A percentile compares a stretch with the other conserved stretches of the same genome.
Evolutionary conservation across 176 grass and related monocot species (phyloP).

Genomic region (Urochloa ruziziensis): DNA sequence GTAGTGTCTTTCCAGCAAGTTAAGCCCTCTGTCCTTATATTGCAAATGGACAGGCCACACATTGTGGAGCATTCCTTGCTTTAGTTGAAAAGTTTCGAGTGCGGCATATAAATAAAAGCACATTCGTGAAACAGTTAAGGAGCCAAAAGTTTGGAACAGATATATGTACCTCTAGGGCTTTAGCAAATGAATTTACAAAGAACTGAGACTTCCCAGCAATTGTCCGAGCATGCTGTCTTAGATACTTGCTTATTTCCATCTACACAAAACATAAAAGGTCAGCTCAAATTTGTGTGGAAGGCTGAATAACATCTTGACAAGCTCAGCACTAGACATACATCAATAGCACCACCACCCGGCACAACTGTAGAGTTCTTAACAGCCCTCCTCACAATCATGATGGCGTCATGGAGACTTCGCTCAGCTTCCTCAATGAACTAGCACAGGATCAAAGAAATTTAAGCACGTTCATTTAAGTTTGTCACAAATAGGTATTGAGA

Average conservation of each 20-base stretch:
- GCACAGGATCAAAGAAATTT: not conserved
- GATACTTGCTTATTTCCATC: conserved; percentile 94
- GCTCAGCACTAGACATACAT: conserved; percentile 48
- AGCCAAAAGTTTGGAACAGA: not conserved
- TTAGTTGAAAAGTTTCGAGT: not conserved
- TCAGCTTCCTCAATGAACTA: conserved; percentile 99
- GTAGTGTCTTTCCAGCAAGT: not conserved
- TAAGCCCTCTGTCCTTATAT: not conserved
- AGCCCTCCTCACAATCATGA: conserved; percentile 98
- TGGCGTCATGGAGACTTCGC: conserved; percentile 93
- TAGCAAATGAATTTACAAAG: conserved; percentile 92
- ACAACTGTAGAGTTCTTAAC: conserved; percentile 97
- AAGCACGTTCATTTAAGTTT: not conserved
- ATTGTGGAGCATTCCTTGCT: not conserved
- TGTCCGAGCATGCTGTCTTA: conserved; percentile 70
- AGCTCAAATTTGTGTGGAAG: not conserved
- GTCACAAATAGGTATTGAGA: not conserved
- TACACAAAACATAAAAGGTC: conserved; percentile 34
- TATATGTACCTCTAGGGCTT: conserved; percentile 85
- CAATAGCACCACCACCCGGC: conserved; percentile 87
- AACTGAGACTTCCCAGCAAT: conserved; percentile 94
- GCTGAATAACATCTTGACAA: not conserved
- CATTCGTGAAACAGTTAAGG: not conserved
- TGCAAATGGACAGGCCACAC: not conserved
- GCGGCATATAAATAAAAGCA: not conserved